Conservation (phyloP, 805 yeast genomes). For the Cyberlindnera americana region DNA sequence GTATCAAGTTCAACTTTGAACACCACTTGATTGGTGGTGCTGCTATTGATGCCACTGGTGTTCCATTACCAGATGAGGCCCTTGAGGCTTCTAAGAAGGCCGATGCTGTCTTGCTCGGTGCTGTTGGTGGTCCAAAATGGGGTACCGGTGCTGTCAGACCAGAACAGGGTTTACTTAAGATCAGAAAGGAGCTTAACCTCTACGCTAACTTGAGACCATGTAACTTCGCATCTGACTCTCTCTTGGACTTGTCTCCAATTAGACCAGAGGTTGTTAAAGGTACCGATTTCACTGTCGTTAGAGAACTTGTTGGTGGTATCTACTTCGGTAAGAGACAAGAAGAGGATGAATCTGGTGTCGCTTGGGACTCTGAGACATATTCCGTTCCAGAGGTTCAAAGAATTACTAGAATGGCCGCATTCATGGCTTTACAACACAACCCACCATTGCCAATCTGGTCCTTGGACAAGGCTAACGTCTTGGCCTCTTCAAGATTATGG, state of each 20-base stretch:
- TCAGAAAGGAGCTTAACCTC: constrained; percentile 88
- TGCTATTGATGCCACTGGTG: constrained; percentile 95
- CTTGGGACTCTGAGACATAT: constrained; percentile 92
- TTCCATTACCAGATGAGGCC: constrained; percentile 82
- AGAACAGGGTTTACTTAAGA: constrained; percentile 91
- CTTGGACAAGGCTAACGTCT: constrained; percentile 94
- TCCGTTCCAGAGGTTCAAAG: constrained; percentile 90
- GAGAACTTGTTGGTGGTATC: constrained; percentile 97
- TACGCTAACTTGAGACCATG: constrained; percentile 98
- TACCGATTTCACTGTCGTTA: constrained; percentile 87
- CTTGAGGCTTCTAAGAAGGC: constrained; percentile 79
- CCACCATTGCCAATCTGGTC: constrained; percentile 98
- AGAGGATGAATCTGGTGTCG: constrained; percentile 82
- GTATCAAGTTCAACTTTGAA: constrained; percentile 67
- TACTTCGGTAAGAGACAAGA: constrained; percentile 95
- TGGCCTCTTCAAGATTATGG: constrained; percentile 96
- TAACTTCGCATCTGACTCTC: constrained; percentile 81
- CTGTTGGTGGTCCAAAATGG: constrained; percentile 99
- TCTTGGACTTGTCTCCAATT: constrained; percentile 84
- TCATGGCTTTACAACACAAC: constrained; percentile 84
- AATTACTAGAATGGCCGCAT: constrained; percentile 98
- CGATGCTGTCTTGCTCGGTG: constrained; percentile 95
- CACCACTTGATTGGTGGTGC: constrained; percentile 96
- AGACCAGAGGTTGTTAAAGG: constrained; percentile 83
- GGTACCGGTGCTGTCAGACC: constrained; percentile 96